phyloP scores from a whole-genome alignment of 805 yeast genomes.

The Henningerozyma blattae region DNA sequence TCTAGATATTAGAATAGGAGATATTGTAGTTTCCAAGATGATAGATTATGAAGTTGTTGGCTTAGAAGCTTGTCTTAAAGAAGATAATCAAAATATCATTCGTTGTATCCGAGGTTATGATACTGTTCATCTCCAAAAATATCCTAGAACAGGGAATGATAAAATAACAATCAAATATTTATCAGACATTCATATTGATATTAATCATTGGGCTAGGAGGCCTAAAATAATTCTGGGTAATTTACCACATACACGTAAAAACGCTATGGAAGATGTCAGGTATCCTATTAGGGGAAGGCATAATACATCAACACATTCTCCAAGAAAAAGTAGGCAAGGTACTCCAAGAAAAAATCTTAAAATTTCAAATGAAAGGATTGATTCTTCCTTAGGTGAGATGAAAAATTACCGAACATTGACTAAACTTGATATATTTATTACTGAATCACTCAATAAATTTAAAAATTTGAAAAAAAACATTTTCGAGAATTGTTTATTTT shows the following conservation, averaged over 20 bases:
- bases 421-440: neutral
- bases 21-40: slow-evolving; percentile 30
- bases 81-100: slow-evolving; percentile 20
- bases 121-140: slow-evolving; percentile 29
- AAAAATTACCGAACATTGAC: neutral
- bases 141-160: neutral
- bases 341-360: neutral
- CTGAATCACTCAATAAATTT: neutral
- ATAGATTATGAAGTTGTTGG: slow-evolving; percentile 35
- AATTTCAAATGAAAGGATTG: neutral
- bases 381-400: neutral
- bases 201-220: slow-evolving; percentile 25
- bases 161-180: slow-evolving; percentile 8
- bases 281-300: slow-evolving; percentile 16
- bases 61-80: slow-evolving; percentile 15
- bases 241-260: too few relatives aligned
- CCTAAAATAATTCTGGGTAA: slow-evolving; percentile 20
- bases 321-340: slow-evolving; percentile 2
- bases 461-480: slow-evolving; percentile 4
- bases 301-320: slow-evolving; percentile 5
- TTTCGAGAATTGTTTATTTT: slow-evolving; percentile 29
- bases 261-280: slow-evolving; percentile 3
- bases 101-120: slow-evolving; percentile 54
- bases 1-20: slow-evolving; percentile 49
- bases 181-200: slow-evolving; percentile 22